These are phyloP conservation scores for Pestalotiopsis sp. DNA, from an alignment of 2,329 filamentous ascomycete species.

Conservation along the genomic window DNA sequence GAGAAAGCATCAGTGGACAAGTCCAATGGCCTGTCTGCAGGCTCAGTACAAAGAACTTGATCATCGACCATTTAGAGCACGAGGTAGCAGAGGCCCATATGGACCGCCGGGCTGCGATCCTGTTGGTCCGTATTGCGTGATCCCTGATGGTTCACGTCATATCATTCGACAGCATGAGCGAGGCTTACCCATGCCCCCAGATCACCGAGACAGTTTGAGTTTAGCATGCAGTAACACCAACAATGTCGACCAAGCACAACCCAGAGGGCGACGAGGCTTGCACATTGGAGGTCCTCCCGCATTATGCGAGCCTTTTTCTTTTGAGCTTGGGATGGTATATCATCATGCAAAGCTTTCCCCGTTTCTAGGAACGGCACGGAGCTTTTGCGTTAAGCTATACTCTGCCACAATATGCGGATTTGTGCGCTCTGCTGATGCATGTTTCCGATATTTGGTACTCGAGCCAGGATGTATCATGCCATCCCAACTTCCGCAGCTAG, in stretches of 20 bases:
- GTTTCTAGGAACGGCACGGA: conserved; percentile 1
- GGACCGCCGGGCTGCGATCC: conserved; percentile 42
- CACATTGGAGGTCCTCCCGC: not conserved
- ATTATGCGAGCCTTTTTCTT: conserved; percentile 6
- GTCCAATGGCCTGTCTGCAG: conserved; percentile 40
- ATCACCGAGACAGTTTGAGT: conserved; percentile 7
- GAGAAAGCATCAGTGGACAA: conserved; percentile 20
- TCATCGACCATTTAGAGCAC: conserved; percentile 41
- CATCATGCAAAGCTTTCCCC: not conserved
- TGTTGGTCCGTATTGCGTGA: conserved; percentile 42
- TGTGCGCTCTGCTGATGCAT: not conserved
- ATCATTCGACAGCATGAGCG: conserved; percentile 9
- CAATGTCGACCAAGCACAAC: not conserved
- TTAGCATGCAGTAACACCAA: conserved; percentile 3
- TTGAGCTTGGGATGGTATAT: not conserved
- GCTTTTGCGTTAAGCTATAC: not conserved
- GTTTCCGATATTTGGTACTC: conserved; percentile 2
- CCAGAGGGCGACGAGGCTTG: not conserved
- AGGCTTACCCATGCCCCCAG: conserved; percentile 9
- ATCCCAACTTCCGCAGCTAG: conserved; percentile 7
- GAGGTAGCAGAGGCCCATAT: conserved; percentile 37
- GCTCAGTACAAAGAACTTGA: conserved; percentile 28
- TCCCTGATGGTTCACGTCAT: conserved; percentile 27
- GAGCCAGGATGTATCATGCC: not conserved
- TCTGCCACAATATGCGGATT: not conserved